Base-by-base conservation (phyloP, 257 asterid genomes). In the Ehretia macrophylla region DNA sequence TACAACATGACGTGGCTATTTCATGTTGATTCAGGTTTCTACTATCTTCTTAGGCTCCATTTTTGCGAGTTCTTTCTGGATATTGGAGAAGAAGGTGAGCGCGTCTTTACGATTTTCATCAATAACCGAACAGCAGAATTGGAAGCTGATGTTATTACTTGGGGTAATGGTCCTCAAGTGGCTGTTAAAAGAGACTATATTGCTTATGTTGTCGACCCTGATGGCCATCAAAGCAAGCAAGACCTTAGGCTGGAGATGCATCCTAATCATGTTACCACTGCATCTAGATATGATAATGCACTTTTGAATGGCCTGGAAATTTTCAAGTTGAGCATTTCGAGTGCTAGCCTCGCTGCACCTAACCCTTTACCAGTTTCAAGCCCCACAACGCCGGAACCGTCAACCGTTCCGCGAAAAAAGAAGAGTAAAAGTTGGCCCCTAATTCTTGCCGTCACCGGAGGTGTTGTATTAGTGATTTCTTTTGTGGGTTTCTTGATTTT, bases 291-390 rank as follows among this genome's bases (percentile, higher is more conserved):
- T 16, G 0, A 0, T 0, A 76, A 14, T 46, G 81, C 76, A 8
- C 23, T 79, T 55, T 77, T 86, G 48, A 86, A 83, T 59, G 95
- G 95, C 0, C 44, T 86, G 1, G 95, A 83, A 63, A 75, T 86
- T n/a, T 83, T 81, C 72, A 86, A 77, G 61, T 63, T 86, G 64
- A 83, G 17, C 52, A 69, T 55, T 3, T 1, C 77, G 0, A 32
- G 0, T 2, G 51, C 73, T 42, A 83, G 65, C 46, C 73, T 86
- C 0, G 86, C 83, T 1, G 89, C 72, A 1, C 60, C 77, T 17
- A 86, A 86, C 56, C 82, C 84, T 27, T 66, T 58, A 8, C 53
- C 6, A n/a, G 10, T 0, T 1, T 1, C 0, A 9, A 27, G 3
- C 17, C 17, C 67, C n/a, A 19, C 49, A 5, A 8, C 51, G 16